Conservation (phyloP, 139 green algal species). For the Micractinium sp. region DNA sequence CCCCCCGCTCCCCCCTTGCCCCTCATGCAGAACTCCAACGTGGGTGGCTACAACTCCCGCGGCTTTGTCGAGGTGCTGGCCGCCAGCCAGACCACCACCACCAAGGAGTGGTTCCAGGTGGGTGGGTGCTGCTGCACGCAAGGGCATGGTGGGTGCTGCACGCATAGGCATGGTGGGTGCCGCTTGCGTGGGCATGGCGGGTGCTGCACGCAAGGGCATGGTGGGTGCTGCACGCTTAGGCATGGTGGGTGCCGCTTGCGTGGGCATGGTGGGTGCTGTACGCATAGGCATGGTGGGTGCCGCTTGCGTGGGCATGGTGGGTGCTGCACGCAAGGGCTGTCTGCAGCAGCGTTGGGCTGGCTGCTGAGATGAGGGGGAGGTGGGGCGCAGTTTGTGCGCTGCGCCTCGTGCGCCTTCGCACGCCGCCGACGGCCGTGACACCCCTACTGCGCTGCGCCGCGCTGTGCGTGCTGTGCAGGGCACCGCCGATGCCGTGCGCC, state of each 20-base stretch:
- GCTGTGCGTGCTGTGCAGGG: constrained; percentile 53
- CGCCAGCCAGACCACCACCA: constrained; percentile 89
- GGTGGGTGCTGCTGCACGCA: neutral
- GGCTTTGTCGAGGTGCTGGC: constrained; percentile 99
- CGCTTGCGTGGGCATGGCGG: no score
- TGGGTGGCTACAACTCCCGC: constrained; percentile 82
- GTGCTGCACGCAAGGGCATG: neutral
- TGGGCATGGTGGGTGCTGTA: neutral
- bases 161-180: neutral
- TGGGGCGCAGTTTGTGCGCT: no score
- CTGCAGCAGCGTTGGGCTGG: no score
- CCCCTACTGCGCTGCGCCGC: neutral
- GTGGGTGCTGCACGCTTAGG: neutral
- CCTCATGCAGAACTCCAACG: constrained; percentile 83
- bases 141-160: neutral
- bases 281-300: neutral
- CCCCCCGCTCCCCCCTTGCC: neutral
- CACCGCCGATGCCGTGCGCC: constrained; percentile 97
- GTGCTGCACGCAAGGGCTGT: no score
- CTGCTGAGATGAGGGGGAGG: no score
- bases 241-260: neutral
- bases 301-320: neutral
- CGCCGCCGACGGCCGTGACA: no score
- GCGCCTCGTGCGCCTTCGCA: neutral
- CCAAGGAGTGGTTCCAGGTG: constrained; percentile 97